Conservation (phyloP, 2,329 filamentous ascomycete species). For the Plectosphaerella sp. region DNA sequence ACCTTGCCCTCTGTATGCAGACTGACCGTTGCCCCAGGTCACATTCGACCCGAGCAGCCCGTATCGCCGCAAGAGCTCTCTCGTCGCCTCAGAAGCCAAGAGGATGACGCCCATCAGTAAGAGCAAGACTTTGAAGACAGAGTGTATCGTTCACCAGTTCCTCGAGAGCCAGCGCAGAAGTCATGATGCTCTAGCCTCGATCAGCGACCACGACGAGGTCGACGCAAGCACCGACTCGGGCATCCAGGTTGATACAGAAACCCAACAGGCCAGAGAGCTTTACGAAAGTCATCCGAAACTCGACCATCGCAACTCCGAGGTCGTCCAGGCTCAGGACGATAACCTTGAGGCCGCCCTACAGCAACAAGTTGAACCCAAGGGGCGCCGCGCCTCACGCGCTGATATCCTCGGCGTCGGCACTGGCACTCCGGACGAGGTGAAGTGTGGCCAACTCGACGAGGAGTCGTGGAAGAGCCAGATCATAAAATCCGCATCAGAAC, state of each 20-base stretch:
- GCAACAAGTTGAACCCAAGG: conserved; percentile 28
- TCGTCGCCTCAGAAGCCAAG: conserved; percentile 47
- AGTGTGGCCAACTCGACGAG: conserved; percentile 52
- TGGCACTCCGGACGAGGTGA: conserved; percentile 32
- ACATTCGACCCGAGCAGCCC: conserved; percentile 54
- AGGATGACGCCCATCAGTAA: conserved; percentile 23
- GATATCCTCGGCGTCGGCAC: conserved; percentile 55
- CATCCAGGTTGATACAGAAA: conserved; percentile 5
- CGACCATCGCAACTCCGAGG: neutral
- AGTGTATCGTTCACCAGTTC: conserved; percentile 63
- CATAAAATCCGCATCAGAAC: conserved; percentile 34
- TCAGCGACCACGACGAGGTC: conserved; percentile 17
- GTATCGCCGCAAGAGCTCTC: conserved; percentile 63
- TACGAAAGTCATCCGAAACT: neutral
- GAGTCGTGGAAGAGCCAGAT: conserved; percentile 48
- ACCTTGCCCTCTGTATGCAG: neutral
- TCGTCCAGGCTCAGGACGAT: neutral
- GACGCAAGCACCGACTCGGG: conserved; percentile 4
- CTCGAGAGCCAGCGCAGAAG: conserved; percentile 50
- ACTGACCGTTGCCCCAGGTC: neutral
- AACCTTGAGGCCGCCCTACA: conserved; percentile 23
- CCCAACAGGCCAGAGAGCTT: neutral
- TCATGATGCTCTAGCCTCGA: conserved; percentile 15
- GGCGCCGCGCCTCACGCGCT: conserved; percentile 47
- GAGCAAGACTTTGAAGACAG: conserved; percentile 32